Evolutionary conservation across 2,329 filamentous ascomycete genomes (phyloP).

Genomic region (Claviceps humidiphila): DNA sequence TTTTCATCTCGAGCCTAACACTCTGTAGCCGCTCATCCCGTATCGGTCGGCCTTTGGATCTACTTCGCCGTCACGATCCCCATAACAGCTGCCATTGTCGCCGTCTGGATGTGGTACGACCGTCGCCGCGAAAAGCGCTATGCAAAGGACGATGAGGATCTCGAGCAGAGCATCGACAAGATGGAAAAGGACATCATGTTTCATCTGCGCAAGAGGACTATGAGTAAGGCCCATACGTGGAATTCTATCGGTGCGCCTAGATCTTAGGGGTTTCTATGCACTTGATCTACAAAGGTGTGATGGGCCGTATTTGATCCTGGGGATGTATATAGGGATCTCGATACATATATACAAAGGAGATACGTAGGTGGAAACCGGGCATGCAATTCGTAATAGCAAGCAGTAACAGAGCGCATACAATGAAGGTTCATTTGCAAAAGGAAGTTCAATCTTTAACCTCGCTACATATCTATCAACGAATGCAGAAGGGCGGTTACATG

Average conservation of each 20-base stretch:
- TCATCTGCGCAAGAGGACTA: conserved; percentile 40
- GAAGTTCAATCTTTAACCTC: too few species aligned
- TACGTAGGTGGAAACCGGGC: too few species aligned
- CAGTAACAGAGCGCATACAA: too few species aligned
- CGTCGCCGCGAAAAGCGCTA: conserved; percentile 34
- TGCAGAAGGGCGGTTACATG: too few species aligned
- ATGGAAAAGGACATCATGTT: conserved; percentile 46
- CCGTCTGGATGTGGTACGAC: conserved; percentile 42
- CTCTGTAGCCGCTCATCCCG: conserved; percentile 21
- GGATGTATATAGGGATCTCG: too few species aligned
- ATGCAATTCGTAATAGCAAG: too few species aligned
- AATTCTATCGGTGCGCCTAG: conserved; percentile 24
- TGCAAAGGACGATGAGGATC: conserved; percentile 33
- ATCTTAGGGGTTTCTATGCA: too few species aligned
- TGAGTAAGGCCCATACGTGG: conserved; percentile 44
- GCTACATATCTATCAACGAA: too few species aligned
- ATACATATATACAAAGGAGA: too few species aligned
- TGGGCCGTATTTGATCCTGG: too few species aligned
- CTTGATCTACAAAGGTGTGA: too few species aligned
- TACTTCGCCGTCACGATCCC: conserved; percentile 51
- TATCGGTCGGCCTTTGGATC: conserved; percentile 44
- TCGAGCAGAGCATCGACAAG: conserved; percentile 40
- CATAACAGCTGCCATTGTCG: conserved; percentile 40
- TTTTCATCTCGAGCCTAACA: conserved; percentile 1
- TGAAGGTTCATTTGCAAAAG: too few species aligned